Percentiles rank a stretch among this genome's conserved stretches.
Evolutionary conservation across 176 grass and related monocot species (phyloP).

Genomic region (Eragrostis curvula): DNA sequence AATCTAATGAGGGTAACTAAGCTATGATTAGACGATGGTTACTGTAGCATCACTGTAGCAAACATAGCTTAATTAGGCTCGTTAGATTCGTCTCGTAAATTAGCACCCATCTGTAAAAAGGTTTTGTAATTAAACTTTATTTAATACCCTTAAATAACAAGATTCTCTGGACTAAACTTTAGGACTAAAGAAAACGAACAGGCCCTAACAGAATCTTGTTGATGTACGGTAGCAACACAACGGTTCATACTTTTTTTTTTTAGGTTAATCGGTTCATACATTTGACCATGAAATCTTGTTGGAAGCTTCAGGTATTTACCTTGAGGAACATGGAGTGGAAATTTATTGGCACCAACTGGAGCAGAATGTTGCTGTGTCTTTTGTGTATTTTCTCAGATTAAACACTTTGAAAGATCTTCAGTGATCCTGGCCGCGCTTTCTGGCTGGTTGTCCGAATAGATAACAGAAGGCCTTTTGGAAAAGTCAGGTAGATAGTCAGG

Average conservation of each 20-base stretch:
- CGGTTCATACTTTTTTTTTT: neutral
- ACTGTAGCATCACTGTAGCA: too few species aligned
- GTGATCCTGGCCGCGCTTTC: constrained; percentile 63
- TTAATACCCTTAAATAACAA: too few species aligned
- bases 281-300: neutral
- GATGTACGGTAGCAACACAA: neutral
- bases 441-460: constrained; percentile 63
- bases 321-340: constrained; percentile 58
- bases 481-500: constrained; percentile 28
- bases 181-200: too few species aligned
- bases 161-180: too few species aligned
- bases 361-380: constrained; percentile 52
- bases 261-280: neutral
- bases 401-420: constrained; percentile 82
- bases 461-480: constrained; percentile 64
- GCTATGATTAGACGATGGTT: too few species aligned
- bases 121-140: too few species aligned
- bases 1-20: too few species aligned
- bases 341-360: constrained; percentile 52
- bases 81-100: too few species aligned
- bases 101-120: too few species aligned
- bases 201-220: too few species aligned
- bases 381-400: constrained; percentile 71
- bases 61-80: too few species aligned
- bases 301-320: constrained; percentile 34